These are phyloP conservation scores for Olyra latifolia DNA, from an alignment of 176 grass and related monocot species.

Conservation along the genomic window DNA sequence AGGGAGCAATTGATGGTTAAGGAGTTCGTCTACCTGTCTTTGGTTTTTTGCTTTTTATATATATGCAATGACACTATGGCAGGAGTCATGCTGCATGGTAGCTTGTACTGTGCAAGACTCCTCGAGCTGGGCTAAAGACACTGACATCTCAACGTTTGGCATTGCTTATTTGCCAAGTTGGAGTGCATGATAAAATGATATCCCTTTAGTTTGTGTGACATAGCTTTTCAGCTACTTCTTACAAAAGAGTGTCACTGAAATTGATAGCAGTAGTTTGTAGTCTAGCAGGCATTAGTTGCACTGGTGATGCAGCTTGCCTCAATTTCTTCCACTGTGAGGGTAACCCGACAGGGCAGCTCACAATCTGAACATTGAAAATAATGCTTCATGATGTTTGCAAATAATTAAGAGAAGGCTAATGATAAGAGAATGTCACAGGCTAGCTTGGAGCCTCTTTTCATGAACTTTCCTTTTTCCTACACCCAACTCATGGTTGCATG, in stretches of 20 bases:
- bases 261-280: too few relatives aligned
- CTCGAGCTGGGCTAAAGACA: constrained; percentile 17
- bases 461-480: not conserved
- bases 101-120: constrained; percentile 26
- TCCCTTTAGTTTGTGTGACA: not conserved
- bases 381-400: not conserved
- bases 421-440: constrained; percentile 50
- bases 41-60: constrained; percentile 26
- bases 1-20: not conserved
- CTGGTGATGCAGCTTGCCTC: not conserved
- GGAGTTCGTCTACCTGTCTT: not conserved
- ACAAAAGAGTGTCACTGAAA: not conserved
- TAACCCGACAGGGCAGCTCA: not conserved
- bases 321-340: not conserved
- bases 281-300: not conserved
- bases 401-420: constrained; percentile 23
- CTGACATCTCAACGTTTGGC: not conserved
- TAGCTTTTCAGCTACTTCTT: too few relatives aligned
- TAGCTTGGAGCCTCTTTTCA: constrained; percentile 27
- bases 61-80: constrained; percentile 11
- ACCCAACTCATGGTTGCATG: constrained; percentile 40
- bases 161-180: constrained; percentile 12
- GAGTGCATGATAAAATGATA: not conserved
- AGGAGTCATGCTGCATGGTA: constrained; percentile 46
- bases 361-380: not conserved